Evolutionary conservation across 1,284 basidiomycete species (phyloP).

Genomic region (Boletus holoroseus): DNA sequence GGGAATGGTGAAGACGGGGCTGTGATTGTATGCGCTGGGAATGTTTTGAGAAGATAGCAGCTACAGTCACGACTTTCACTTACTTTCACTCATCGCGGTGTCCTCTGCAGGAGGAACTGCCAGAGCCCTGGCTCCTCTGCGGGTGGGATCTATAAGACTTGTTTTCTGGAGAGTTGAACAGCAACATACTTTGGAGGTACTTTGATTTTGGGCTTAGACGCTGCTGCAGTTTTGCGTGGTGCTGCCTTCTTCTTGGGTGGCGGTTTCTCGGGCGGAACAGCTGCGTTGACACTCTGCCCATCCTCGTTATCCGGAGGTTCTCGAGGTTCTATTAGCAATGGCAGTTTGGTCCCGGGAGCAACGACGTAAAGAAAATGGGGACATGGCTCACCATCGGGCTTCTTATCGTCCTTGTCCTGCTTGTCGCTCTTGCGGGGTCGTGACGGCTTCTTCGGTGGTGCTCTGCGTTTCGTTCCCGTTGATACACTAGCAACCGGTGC

Average conservation of each 20-base stretch:
- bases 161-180: background rate
- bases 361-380: slow-evolving; percentile 20
- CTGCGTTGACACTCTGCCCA: slow-evolving; percentile 17
- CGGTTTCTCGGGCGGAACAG: slow-evolving; percentile 26
- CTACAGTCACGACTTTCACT: slow-evolving; percentile 6
- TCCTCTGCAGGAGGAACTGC: slow-evolving; percentile 27
- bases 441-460: slow-evolving; percentile 41
- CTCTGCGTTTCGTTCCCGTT: slow-evolving; percentile 42
- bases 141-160: background rate
- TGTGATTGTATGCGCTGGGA: slow-evolving; percentile 38
- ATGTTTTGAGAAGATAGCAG: slow-evolving; percentile 1
- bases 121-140: slow-evolving; percentile 22
- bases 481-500: slow-evolving; percentile 29
- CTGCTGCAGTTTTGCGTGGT: slow-evolving; percentile 35
- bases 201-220: slow-evolving; percentile 36
- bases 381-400: slow-evolving; percentile 27
- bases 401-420: slow-evolving; percentile 35
- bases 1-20: slow-evolving; percentile 44
- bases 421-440: slow-evolving; percentile 46
- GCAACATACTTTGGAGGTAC: slow-evolving; percentile 37
- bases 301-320: slow-evolving; percentile 29
- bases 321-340: slow-evolving; percentile 31
- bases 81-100: slow-evolving; percentile 44
- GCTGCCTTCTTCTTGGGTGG: slow-evolving; percentile 38
- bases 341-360: slow-evolving; percentile 1